These are phyloP conservation scores for Penicillium sp. DNA, from an alignment of 2,329 filamentous ascomycete species.

Conservation along the genomic window DNA sequence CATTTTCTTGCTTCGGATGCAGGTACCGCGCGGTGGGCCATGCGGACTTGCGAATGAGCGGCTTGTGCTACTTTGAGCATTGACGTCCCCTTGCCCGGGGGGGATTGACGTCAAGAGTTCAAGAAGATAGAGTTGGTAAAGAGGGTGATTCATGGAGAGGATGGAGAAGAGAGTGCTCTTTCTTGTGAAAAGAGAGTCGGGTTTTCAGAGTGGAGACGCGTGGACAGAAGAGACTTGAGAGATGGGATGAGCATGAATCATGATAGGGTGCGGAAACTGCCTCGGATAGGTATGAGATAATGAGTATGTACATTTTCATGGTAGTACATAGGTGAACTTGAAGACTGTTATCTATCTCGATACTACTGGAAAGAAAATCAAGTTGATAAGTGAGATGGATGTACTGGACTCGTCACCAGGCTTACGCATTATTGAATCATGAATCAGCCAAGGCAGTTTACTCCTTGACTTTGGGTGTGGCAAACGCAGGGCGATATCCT, in stretches of 20 bases:
- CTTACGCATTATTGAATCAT: neutral
- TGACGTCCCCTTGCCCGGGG: neutral
- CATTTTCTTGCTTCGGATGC: slow-evolving; percentile 17
- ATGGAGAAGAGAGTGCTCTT: neutral
- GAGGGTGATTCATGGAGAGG: neutral
- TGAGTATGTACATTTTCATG: neutral
- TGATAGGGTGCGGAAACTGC: neutral
- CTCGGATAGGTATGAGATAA: neutral
- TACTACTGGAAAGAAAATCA: neutral
- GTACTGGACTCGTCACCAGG: neutral
- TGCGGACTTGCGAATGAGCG: neutral
- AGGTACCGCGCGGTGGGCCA: slow-evolving; percentile 21
- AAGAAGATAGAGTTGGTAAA: neutral
- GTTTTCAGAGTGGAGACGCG: neutral
- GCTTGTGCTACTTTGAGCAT: slow-evolving; percentile 3
- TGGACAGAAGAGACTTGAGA: neutral
- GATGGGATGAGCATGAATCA: neutral
- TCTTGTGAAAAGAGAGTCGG: neutral
- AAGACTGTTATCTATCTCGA: no score
- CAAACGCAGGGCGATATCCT: neutral
- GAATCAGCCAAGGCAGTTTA: neutral
- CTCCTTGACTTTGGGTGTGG: neutral
- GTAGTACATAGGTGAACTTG: neutral
- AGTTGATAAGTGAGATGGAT: no score
- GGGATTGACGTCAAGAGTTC: neutral